Percentiles rank a stretch among this genome's conserved stretches.
These are phyloP conservation scores for Lathyrus aphaca DNA, from an alignment of 306 rosid species.

Conservation along the genomic window DNA sequence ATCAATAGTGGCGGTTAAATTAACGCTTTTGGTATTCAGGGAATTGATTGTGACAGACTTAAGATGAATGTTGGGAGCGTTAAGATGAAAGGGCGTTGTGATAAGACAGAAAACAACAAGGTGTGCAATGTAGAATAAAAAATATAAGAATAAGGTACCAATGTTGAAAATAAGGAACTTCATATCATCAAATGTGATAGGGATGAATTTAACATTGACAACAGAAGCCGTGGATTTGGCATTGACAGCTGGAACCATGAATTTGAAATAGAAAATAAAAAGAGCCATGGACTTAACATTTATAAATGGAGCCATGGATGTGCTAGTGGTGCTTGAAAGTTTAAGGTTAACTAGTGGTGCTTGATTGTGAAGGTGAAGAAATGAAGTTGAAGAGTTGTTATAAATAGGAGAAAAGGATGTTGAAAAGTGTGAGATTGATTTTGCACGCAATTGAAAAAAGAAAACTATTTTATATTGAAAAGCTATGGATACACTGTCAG, in stretches of 20 bases:
- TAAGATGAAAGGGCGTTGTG: not conserved
- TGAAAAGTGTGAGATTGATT: not conserved
- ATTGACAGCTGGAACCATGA: not conserved
- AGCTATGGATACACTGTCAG: too few species aligned
- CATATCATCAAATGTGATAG: not conserved
- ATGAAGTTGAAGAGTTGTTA: not conserved
- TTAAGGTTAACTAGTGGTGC: too few species aligned
- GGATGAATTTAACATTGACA: not conserved
- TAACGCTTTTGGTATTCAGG: not conserved
- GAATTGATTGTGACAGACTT: not conserved
- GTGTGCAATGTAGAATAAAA: not conserved
- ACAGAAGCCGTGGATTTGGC: too few species aligned
- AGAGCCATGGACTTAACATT: not conserved
- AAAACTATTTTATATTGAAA: too few species aligned
- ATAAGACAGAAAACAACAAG: not conserved
- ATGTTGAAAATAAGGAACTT: not conserved
- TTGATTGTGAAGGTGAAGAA: not conserved
- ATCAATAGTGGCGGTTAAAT: not conserved
- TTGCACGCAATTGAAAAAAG: too few species aligned
- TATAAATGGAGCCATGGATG: not conserved
- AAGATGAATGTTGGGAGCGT: not conserved
- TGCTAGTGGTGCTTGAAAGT: not conserved
- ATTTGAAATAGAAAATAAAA: not conserved
- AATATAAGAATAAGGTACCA: not conserved
- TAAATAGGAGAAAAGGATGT: not conserved